Evolutionary conservation across 192 early-diverging fungal genomes (phyloP), one percentile per base, ranked within the genome.

Genomic region (Backusella morwellensis): DNA sequence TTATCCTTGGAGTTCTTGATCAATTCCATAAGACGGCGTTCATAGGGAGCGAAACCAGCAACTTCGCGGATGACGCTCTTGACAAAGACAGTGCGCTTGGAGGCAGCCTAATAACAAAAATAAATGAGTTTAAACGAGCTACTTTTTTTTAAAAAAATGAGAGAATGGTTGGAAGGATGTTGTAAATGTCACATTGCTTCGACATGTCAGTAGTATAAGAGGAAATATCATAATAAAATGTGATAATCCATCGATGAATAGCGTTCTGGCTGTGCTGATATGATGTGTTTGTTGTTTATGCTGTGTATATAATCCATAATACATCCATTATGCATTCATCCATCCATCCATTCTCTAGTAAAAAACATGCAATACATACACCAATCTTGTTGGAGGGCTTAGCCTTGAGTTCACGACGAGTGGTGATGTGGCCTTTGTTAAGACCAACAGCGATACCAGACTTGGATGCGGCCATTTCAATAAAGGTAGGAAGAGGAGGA

Each of bases 1-100:
- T 99, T 99, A 88, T 99, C 98, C 87, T 97, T 97, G 88, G 95
- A 96, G 94, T 98, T 98, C 92, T 96, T 97, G 85, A 99, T 89
- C 93, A 99, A 91, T 92, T 99, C 98, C 97, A 99, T 98, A 79
- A 99, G 93, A 87, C 98, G 93, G 79, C 92, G 93, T 88, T 99
- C 98, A 86, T 99, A 99, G 68, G 98, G 98, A 70, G 98, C 94
- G 81, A 93, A 99, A 72, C 98, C 98, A 82, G 89, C 91, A 40
- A 99, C 97, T 88, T 99, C 98, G 80, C 98, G 97, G 85, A 99
- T 87, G 80, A 99, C 82, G 82, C 92, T 92, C 82, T 94, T 93
- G 75, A 99, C 97, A 86, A 98, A 97, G 85, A 85, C 86, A 80
- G 92, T 92, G 81, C 95, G 93, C 90, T 95, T 93, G 82, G 78